A percentile compares a stretch with the other conserved stretches of the same genome.
These are phyloP conservation scores for Halophytophthora polymorphica DNA, from an alignment of 352 stramenopile genomes.

Conservation along the genomic window DNA sequence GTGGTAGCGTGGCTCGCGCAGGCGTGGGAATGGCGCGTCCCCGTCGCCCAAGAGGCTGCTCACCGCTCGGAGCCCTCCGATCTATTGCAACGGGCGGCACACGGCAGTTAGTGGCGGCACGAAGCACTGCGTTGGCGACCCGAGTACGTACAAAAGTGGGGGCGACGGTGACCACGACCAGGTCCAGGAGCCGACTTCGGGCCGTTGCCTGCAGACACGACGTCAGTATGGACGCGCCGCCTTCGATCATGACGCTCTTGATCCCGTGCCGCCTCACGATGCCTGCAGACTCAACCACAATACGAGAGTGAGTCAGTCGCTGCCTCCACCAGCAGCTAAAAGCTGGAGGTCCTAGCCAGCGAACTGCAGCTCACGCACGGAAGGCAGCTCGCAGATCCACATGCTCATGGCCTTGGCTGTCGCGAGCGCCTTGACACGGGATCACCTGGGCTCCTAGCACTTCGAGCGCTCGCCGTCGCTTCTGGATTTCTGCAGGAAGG, in stretches of 20 bases:
- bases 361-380: conserved; percentile 25
- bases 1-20: conserved; percentile 29
- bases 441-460: conserved; percentile 43
- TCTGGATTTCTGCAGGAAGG: conserved; percentile 28
- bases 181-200: conserved; percentile 47
- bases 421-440: conserved; percentile 23
- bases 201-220: conserved; percentile 49
- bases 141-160: conserved; percentile 71
- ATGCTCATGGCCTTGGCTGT: conserved; percentile 17
- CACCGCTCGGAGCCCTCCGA: conserved; percentile 59
- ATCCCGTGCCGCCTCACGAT: conserved; percentile 39
- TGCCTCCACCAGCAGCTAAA: neutral
- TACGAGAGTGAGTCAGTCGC: neutral
- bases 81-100: conserved; percentile 23
- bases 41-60: conserved; percentile 15
- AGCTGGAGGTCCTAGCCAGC: neutral
- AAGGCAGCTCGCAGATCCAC: conserved; percentile 63
- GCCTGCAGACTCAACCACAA: conserved; percentile 17
- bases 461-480: conserved; percentile 38
- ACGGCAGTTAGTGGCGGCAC: neutral
- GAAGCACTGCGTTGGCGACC: too few relatives aligned
- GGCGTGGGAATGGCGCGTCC: conserved; percentile 25
- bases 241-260: conserved; percentile 80
- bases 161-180: conserved; percentile 74
- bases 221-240: conserved; percentile 71